Evolutionary conservation across 345 rosid genomes (phyloP).

Genomic region (Erysimum cheiranthoides): DNA sequence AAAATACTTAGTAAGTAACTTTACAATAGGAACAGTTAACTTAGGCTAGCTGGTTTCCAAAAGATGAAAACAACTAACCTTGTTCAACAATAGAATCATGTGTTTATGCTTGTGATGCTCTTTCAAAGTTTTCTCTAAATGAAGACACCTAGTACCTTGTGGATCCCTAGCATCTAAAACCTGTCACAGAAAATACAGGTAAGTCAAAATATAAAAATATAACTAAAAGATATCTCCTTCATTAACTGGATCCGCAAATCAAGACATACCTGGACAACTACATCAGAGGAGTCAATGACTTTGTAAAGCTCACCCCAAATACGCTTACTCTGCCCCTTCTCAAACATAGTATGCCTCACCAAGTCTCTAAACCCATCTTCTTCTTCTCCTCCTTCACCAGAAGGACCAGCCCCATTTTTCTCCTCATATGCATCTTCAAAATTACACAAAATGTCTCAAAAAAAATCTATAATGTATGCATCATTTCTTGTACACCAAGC

Average conservation of each 20-base stretch:
- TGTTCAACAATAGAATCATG: conserved; percentile 89
- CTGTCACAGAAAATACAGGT: conserved; percentile 44
- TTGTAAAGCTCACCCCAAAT: conserved; percentile 99
- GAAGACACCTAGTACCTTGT: conserved; percentile 88
- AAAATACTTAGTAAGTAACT: background rate
- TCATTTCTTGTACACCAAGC: conserved; percentile 4
- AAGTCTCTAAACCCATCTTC: conserved; percentile 87
- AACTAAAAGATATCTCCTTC: background rate
- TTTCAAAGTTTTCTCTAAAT: conserved; percentile 84
- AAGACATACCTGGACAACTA: conserved; percentile 78
- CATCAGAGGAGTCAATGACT: conserved; percentile 97
- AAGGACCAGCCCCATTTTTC: conserved; percentile 51
- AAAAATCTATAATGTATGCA: background rate
- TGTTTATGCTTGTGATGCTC: conserved; percentile 93
- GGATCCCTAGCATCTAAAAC: conserved; percentile 99
- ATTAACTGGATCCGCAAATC: background rate
- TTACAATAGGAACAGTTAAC: conserved; percentile 3
- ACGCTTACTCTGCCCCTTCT: conserved; percentile 98
- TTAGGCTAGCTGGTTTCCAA: background rate
- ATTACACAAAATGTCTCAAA: conserved; percentile 10
- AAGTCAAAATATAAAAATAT: background rate
- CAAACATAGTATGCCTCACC: conserved; percentile 96
- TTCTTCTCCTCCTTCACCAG: conserved; percentile 61
- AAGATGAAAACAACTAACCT: conserved; percentile 55
- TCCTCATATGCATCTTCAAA: conserved; percentile 71